Evolutionary conservation across 441 rosid species (phyloP).

Genomic region (Daphne laureola): DNA sequence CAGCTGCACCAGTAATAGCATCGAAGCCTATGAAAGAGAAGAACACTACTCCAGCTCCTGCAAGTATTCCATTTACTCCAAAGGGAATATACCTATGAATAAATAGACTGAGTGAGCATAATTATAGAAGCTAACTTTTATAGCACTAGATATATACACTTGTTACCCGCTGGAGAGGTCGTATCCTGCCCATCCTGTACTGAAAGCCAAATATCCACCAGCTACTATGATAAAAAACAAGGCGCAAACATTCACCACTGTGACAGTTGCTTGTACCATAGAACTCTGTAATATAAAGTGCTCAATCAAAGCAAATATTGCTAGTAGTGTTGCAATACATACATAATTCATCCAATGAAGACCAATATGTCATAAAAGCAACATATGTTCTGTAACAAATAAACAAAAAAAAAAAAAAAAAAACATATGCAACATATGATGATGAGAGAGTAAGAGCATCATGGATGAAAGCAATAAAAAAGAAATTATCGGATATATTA

Average conservation of each 20-base stretch:
- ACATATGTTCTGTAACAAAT: no score
- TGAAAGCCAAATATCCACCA: constrained; percentile 71
- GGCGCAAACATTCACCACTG: constrained; percentile 68
- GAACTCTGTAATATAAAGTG: constrained; percentile 46
- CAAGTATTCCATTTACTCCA: constrained; percentile 79
- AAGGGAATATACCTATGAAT: constrained; percentile 65
- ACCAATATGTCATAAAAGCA: no score
- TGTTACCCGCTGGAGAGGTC: constrained; percentile 62
- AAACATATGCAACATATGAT: neutral
- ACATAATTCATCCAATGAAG: no score
- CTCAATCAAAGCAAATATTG: constrained; percentile 9
- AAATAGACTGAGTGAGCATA: constrained; percentile 5
- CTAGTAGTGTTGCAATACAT: neutral
- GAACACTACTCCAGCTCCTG: constrained; percentile 78
- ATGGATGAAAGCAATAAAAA: constrained; percentile 1
- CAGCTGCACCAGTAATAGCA: constrained; percentile 80
- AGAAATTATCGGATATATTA: neutral
- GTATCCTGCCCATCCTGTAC: constrained; percentile 83
- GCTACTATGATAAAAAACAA: constrained; percentile 66
- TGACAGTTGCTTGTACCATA: constrained; percentile 64
- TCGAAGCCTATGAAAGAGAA: constrained; percentile 89
- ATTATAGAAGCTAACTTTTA: constrained; percentile 2
- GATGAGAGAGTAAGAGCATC: constrained; percentile 3
- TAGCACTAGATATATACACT: constrained; percentile 10
- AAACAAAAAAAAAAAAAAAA: no score